phyloP scores from a whole-genome alignment of 768 basidiomycete species.

The Leccinellum rugosiceps region DNA sequence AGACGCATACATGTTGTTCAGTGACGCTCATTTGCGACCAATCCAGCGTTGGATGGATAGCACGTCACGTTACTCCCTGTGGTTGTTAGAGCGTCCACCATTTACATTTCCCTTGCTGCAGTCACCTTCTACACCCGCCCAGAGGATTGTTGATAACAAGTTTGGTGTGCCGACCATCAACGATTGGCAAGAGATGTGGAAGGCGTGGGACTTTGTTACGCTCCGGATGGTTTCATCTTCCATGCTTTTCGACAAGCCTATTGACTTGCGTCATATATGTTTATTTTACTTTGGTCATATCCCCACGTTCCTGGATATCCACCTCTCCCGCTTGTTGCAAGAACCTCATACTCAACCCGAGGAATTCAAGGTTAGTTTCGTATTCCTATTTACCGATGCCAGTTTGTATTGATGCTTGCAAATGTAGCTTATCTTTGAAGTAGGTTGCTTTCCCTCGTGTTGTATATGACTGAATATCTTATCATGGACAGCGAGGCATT shows the following conservation, averaged over 20 bases:
- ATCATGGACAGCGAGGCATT: conserved; percentile 72
- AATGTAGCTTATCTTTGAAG: conserved; percentile 71
- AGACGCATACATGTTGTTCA: conserved; percentile 70
- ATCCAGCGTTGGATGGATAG: conserved; percentile 84
- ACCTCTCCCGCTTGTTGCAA: conserved; percentile 68
- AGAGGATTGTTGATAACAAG: conserved; percentile 22
- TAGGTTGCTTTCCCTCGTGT: conserved; percentile 24
- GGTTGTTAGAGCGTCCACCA: conserved; percentile 85
- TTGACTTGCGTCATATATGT: conserved; percentile 91
- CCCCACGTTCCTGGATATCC: conserved; percentile 88
- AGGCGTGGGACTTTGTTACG: conserved; percentile 83
- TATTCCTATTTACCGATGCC: neutral
- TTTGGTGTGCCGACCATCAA: conserved; percentile 68
- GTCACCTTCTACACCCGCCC: conserved; percentile 31
- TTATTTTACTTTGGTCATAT: conserved; percentile 98
- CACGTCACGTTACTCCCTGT: conserved; percentile 71
- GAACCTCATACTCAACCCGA: conserved; percentile 85
- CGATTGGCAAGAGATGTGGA: conserved; percentile 87
- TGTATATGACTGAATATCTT: conserved; percentile 3
- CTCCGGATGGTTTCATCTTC: conserved; percentile 80
- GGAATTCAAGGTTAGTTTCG: conserved; percentile 58
- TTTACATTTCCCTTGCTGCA: conserved; percentile 70
- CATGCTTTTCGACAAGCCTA: conserved; percentile 88
- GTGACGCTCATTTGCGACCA: conserved; percentile 72
- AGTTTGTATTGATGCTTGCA: conserved; percentile 2